Percentiles rank a stretch among this genome's conserved stretches.
Evolutionary conservation across 2,329 filamentous ascomycete genomes (phyloP).

Genomic region (Diaporthe sp.): DNA sequence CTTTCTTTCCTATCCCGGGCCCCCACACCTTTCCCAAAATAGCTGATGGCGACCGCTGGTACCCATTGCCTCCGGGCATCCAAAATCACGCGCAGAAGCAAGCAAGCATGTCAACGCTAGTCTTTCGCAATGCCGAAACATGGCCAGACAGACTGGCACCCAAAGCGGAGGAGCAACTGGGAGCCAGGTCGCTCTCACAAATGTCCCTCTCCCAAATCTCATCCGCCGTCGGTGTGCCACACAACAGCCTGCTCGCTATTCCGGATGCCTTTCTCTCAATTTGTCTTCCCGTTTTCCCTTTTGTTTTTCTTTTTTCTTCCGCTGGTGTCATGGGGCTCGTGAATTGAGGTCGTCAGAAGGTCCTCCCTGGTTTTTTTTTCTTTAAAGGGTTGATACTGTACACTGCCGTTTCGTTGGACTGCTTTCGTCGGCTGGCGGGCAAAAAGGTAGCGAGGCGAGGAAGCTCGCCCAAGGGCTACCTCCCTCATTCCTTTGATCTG

Average conservation of each 20-base stretch:
- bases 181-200: neutral
- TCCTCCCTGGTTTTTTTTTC: conserved; percentile 18
- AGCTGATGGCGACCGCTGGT: neutral
- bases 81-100: neutral
- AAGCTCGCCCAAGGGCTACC: neutral
- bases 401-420: conserved; percentile 18
- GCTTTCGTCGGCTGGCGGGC: neutral
- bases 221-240: neutral
- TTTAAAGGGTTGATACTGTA: neutral
- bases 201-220: neutral
- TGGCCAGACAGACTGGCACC: too few species aligned
- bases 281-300: conserved; percentile 6
- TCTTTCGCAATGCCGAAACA: neutral
- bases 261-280: conserved; percentile 10
- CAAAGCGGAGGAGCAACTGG: neutral
- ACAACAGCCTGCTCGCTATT: neutral
- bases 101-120: neutral
- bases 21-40: neutral
- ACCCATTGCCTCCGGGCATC: neutral
- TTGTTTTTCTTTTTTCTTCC: neutral
- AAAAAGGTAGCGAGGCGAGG: neutral
- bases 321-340: conserved; percentile 27
- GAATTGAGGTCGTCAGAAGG: neutral
- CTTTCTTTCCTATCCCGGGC: neutral
- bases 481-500: neutral